Conservation (phyloP, 176 grass and related monocot species). For the Dendrocalamus sinicus region DNA sequence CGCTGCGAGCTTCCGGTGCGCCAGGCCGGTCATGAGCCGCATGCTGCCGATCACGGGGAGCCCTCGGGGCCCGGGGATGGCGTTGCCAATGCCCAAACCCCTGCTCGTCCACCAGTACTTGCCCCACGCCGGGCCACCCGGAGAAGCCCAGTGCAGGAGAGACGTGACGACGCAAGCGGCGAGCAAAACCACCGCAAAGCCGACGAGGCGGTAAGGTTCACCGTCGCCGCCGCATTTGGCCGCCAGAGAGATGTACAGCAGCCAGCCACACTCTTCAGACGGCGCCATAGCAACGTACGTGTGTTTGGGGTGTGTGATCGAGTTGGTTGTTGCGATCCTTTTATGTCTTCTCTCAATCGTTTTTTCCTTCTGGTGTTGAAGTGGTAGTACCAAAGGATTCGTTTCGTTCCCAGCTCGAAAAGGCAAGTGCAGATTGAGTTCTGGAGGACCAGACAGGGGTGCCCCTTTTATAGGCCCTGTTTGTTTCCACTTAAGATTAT, state of each 20-base stretch:
- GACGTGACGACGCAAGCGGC: slow-evolving; percentile 37
- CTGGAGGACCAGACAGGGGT: neutral
- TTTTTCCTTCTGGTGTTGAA: neutral
- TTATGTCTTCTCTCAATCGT: neutral
- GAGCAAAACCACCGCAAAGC: slow-evolving; percentile 13
- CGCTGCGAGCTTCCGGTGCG: slow-evolving; percentile 74
- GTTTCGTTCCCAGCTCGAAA: neutral
- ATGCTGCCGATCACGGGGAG: slow-evolving; percentile 72
- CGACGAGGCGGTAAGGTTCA: slow-evolving; percentile 41
- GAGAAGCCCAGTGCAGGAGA: slow-evolving; percentile 65
- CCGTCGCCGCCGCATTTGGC: slow-evolving; percentile 63
- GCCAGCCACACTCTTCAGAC: slow-evolving; percentile 51
- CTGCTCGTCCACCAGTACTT: slow-evolving; percentile 57
- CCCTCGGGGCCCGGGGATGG: slow-evolving; percentile 65
- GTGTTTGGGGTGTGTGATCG: neutral
- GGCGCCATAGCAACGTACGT: slow-evolving; percentile 45
- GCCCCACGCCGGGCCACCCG: slow-evolving; percentile 79
- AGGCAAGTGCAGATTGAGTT: slow-evolving; percentile 22
- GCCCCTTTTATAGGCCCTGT: slow-evolving; percentile 50
- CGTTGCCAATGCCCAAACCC: neutral
- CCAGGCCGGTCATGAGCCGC: slow-evolving; percentile 67
- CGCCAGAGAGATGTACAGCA: slow-evolving; percentile 62
- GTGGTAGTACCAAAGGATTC: slow-evolving; percentile 8
- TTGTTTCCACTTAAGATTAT: no score
- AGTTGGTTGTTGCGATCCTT: neutral